Evolutionary conservation across 768 basidiomycete genomes (phyloP).

Genomic region (Tulasnella sp.): DNA sequence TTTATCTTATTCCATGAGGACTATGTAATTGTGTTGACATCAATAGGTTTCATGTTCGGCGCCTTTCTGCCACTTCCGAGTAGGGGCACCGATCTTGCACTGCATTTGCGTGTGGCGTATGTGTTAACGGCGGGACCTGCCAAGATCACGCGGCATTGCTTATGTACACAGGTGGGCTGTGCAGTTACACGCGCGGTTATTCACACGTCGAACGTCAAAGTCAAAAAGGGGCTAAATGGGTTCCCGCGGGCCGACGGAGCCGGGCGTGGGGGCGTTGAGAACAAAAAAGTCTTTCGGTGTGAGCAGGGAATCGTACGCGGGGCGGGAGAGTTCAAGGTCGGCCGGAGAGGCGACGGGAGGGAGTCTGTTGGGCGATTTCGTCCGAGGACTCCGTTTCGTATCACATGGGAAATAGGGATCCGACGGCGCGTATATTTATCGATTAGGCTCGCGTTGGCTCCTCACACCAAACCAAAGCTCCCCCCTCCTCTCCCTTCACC

Average conservation of each 20-base stretch:
- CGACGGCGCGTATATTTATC: constrained; percentile 3
- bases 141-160: neutral
- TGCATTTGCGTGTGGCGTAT: neutral
- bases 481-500: neutral
- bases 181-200: neutral
- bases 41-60: neutral
- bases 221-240: too few relatives aligned
- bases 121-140: neutral
- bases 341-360: constrained; percentile 18
- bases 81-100: neutral
- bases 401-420: neutral
- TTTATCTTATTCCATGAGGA: neutral
- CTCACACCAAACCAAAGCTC: neutral
- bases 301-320: neutral
- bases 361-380: constrained; percentile 21
- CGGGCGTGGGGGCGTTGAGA: neutral
- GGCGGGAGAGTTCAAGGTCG: neutral
- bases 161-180: neutral
- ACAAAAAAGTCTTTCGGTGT: neutral
- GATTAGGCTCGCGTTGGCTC: neutral
- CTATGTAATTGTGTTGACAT: neutral
- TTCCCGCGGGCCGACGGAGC: constrained; percentile 4
- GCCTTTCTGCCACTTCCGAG: neutral
- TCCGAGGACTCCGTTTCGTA: constrained; percentile 11
- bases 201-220: constrained; percentile 3